phyloP scores from a whole-genome alignment of 2,329 filamentous ascomycete genomes.

The Sporothrix protearum region DNA sequence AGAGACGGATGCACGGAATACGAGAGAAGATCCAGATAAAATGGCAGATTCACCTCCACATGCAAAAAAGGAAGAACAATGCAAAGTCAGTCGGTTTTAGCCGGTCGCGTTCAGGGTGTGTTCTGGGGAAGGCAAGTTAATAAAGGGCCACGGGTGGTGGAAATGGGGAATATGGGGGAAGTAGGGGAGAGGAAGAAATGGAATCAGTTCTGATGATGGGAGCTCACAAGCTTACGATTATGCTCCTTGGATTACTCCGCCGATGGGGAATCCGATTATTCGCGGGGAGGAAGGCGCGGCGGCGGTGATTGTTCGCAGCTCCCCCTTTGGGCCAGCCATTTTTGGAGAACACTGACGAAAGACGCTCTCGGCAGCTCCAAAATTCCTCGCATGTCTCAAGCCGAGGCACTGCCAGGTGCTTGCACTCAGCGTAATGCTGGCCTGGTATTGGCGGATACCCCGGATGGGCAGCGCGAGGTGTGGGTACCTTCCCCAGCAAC shows the following conservation, averaged over 20 bases:
- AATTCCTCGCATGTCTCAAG: constrained; percentile 24
- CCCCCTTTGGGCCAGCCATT: constrained; percentile 6
- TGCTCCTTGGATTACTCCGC: constrained; percentile 11
- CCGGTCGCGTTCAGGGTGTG: constrained; percentile 4
- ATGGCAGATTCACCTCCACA: constrained; percentile 20
- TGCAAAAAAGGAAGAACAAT: constrained; percentile 19
- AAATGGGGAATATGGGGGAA: not conserved
- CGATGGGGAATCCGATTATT: not conserved
- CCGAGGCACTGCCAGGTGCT: constrained; percentile 24
- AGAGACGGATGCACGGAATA: not conserved
- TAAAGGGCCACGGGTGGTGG: not conserved
- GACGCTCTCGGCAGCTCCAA: constrained; percentile 21
- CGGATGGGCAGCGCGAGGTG: constrained; percentile 12
- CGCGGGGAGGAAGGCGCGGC: not conserved
- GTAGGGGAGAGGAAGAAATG: not conserved
- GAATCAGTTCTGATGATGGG: not conserved
- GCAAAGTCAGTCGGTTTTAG: constrained; percentile 8
- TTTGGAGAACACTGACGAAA: constrained; percentile 10
- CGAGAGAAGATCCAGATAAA: not conserved
- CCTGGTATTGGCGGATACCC: constrained; percentile 24
- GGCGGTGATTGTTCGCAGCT: constrained; percentile 20
- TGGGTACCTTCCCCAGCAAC: constrained; percentile 25
- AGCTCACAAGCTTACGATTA: constrained; percentile 16
- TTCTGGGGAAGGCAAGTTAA: constrained; percentile 4
- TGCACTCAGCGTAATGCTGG: not conserved